Evolutionary conservation across 2,329 filamentous ascomycete genomes (phyloP).

Genomic region (Colletotrichum truncatum): DNA sequence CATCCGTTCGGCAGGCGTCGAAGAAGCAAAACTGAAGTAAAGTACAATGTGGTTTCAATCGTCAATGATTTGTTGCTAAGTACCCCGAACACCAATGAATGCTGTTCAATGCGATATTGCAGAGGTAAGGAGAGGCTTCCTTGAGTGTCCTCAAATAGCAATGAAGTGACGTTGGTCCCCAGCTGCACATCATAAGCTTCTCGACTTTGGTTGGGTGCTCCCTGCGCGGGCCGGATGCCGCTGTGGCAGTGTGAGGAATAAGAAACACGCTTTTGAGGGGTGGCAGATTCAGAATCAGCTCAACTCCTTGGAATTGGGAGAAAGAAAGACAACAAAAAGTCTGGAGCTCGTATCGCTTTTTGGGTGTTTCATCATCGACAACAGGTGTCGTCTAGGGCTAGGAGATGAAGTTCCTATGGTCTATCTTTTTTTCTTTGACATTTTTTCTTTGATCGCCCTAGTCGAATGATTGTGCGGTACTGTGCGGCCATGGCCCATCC

Average conservation of each 20-base stretch:
- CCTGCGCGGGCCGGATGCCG: slow-evolving; percentile 3
- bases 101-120: background rate
- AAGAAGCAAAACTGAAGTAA: background rate
- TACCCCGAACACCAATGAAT: background rate
- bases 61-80: background rate
- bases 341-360: slow-evolving; percentile 6
- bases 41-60: background rate
- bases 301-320: no score
- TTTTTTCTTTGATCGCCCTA: background rate
- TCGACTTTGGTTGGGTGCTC: background rate
- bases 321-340: slow-evolving; percentile 17
- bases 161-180: background rate
- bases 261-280: background rate
- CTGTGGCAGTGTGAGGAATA: slow-evolving; percentile 3
- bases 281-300: slow-evolving; percentile 28
- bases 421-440: no score
- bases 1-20: background rate
- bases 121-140: no score
- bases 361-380: slow-evolving; percentile 12
- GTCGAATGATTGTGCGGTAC: slow-evolving; percentile 5
- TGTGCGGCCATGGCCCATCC: background rate
- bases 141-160: background rate
- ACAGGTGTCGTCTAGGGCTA: background rate
- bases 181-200: background rate
- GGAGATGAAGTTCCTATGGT: background rate